A percentile compares a stretch with the other conserved stretches of the same genome.
Evolutionary conservation across 352 stramenopile species (phyloP).

Genomic region (Globisporangium carolinianum): DNA sequence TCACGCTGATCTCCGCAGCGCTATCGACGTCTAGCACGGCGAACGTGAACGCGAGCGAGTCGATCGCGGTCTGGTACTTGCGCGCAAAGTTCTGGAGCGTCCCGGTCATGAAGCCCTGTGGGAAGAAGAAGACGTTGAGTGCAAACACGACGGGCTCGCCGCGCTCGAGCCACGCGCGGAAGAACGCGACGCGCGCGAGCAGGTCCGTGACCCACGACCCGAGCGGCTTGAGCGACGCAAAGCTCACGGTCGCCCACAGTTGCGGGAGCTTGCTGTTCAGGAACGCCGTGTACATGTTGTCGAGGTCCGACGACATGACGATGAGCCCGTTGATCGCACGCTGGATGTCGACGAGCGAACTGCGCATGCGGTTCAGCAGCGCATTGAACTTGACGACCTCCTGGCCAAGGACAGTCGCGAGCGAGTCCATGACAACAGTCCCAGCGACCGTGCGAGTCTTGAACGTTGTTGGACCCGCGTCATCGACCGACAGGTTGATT

Average conservation of each 20-base stretch:
- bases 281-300: slow-evolving; percentile 94
- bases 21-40: slow-evolving; percentile 62
- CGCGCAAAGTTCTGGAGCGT: slow-evolving; percentile 92
- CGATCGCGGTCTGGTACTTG: slow-evolving; percentile 93
- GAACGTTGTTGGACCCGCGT: slow-evolving; percentile 89
- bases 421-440: slow-evolving; percentile 87
- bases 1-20: slow-evolving; percentile 41
- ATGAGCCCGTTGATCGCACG: slow-evolving; percentile 82
- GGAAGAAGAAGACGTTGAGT: slow-evolving; percentile 91
- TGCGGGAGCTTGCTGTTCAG: slow-evolving; percentile 88
- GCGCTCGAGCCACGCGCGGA: slow-evolving; percentile 85
- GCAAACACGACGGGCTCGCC: slow-evolving; percentile 89
- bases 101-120: slow-evolving; percentile 88
- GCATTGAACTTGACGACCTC: slow-evolving; percentile 95
- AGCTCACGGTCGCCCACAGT: slow-evolving; percentile 86
- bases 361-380: slow-evolving; percentile 77
- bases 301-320: slow-evolving; percentile 93
- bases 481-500: slow-evolving; percentile 64
- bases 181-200: slow-evolving; percentile 86
- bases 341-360: slow-evolving; percentile 77
- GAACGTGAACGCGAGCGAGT: slow-evolving; percentile 92
- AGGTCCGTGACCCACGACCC: slow-evolving; percentile 91
- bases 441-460: slow-evolving; percentile 75
- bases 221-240: slow-evolving; percentile 91
- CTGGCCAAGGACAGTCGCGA: slow-evolving; percentile 90